Conservation (phyloP, 257 asterid genomes). For the Solanum lycopersicoides region DNA sequence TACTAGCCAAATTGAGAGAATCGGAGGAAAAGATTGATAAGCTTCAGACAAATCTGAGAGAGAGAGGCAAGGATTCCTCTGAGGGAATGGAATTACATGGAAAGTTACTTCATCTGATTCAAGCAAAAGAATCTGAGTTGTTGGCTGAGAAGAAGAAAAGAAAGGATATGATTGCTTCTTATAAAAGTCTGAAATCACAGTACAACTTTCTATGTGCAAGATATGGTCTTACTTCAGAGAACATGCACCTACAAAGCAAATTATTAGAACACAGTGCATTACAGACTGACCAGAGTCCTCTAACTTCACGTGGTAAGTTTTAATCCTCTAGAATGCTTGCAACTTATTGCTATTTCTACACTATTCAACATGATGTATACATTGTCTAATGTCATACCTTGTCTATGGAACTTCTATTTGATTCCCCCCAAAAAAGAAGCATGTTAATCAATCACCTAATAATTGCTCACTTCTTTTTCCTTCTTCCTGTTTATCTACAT, state of each 20-base stretch:
- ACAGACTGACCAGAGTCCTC: constrained; percentile 28
- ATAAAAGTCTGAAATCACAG: constrained; percentile 63
- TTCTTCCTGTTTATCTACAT: background rate
- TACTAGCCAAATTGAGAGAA: constrained; percentile 38
- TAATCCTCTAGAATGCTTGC: background rate
- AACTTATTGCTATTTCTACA: background rate
- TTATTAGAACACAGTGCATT: constrained; percentile 34
- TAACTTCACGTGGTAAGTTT: constrained; percentile 32
- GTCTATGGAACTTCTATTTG: background rate
- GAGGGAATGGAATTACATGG: constrained; percentile 62
- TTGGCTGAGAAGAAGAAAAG: constrained; percentile 44
- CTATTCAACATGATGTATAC: background rate
- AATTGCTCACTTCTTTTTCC: background rate
- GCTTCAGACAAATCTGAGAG: constrained; percentile 36
- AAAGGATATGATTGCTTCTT: constrained; percentile 17
- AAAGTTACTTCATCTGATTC: constrained; percentile 58
- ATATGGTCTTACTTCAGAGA: constrained; percentile 37
- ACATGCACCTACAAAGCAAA: constrained; percentile 20
- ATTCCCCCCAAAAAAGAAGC: background rate
- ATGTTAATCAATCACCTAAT: background rate
- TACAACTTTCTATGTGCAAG: constrained; percentile 42
- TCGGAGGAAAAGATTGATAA: constrained; percentile 34
- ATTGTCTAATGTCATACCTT: background rate
- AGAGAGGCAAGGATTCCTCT: constrained; percentile 38
- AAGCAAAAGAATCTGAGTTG: constrained; percentile 56